Base-by-base conservation (phyloP, 2,329 filamentous ascomycete genomes). In the Didymella segeticola region DNA sequence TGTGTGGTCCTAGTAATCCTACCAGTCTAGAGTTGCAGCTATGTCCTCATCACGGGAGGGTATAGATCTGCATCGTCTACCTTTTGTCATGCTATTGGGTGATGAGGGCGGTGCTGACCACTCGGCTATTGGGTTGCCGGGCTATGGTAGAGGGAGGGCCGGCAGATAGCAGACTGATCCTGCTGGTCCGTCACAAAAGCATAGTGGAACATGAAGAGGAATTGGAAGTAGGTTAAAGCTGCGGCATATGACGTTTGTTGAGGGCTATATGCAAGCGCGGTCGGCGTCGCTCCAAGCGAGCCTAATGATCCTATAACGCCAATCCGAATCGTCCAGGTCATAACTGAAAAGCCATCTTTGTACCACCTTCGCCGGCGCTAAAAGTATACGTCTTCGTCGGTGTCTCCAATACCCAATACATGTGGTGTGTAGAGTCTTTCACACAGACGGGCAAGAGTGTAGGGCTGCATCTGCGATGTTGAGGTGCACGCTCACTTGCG, bases 281-380 rank as follows among this genome's bases (percentile, higher is more conserved):
- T 59, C 20, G 56, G 57, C 58, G 53, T 47, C 56, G 58, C 58
- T 48, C 45, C 41, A 59, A 43, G 62, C 61, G 58, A 62, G 59
- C 64, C 46, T 54, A 47, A 47, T 56, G 45, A 62, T 57, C 56
- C 63, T 62, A 56, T 61, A 61, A 72, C 67, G 68, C 68, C 70
- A 59, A 61, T 62, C 64, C 62, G 42, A 64, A 60, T 65, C 63
- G 58, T 60, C 56, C 63, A 60, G 65, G 52, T 65, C 56, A 45
- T 56, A 56, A 63, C 43, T 48, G 34, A 47, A 53, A 53, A 56
- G 33, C 53, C 42, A 42, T 50, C 53, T 58, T 43, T 54, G 49
- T 58, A 57, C 56, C 50, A 47, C 58, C 59, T 57, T 64, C 58
- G 53, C 55, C 55, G 43, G 43, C 53, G 60, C 61, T 61, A 53